These are phyloP conservation scores for Clonostachys solani DNA, from an alignment of 2,329 filamentous ascomycete genomes.

Conservation along the genomic window DNA sequence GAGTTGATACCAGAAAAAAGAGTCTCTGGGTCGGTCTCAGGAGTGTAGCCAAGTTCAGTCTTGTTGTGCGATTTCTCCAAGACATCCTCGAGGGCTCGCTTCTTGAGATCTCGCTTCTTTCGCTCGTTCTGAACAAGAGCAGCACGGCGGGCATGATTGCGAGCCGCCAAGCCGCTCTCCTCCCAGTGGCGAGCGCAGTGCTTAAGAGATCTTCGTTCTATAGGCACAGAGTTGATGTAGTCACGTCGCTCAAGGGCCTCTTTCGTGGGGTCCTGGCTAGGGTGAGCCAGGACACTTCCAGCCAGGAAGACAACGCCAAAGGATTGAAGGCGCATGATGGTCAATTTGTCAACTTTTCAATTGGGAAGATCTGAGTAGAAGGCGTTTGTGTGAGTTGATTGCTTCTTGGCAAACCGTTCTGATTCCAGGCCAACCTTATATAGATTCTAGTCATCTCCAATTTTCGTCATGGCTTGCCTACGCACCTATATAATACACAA, in stretches of 20 bases:
- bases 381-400: too few relatives aligned
- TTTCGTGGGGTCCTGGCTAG: constrained; percentile 40
- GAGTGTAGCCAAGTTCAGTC: constrained; percentile 23
- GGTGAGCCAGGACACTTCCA: constrained; percentile 26
- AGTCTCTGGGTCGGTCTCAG: constrained; percentile 18
- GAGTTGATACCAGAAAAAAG: constrained; percentile 33
- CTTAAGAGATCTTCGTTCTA: constrained; percentile 32
- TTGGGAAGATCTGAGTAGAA: too few relatives aligned
- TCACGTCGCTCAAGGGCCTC: constrained; percentile 44
- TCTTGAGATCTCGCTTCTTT: constrained; percentile 1
- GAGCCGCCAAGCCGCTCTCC: constrained; percentile 46
- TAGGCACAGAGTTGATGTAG: constrained; percentile 26
- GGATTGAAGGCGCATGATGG: too few relatives aligned
- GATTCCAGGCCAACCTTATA: too few relatives aligned
- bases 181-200: constrained; percentile 38
- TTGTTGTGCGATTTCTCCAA: constrained; percentile 30
- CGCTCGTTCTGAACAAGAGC: constrained; percentile 34
- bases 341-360: too few relatives aligned
- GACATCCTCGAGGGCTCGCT: constrained; percentile 22
- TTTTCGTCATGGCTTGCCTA: too few relatives aligned
- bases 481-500: too few relatives aligned
- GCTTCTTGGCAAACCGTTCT: too few relatives aligned
- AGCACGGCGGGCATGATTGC: constrained; percentile 42
- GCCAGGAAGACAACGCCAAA: too few relatives aligned
- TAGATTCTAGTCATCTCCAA: too few relatives aligned